Conservation (phyloP, 176 grass and related monocot genomes). For the Oryza brachyantha region DNA sequence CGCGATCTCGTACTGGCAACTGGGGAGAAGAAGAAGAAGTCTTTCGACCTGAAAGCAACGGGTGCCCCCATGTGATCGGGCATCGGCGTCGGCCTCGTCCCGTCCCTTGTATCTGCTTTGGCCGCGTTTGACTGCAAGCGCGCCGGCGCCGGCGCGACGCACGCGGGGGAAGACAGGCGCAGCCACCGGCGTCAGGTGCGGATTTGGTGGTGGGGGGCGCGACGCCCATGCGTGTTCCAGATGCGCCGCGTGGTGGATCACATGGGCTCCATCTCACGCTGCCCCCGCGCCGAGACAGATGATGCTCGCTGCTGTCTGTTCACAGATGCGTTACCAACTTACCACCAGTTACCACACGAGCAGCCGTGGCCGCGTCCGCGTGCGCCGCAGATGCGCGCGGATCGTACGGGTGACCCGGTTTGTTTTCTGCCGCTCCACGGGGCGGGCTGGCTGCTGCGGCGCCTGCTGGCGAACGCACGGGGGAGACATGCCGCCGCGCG, state of each 20-base stretch:
- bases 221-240: too few species aligned
- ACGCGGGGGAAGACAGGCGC: background rate
- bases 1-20: background rate
- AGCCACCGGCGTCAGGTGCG: slow-evolving; percentile 30
- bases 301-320: too few species aligned
- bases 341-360: too few species aligned
- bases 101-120: background rate
- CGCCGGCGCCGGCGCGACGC: background rate
- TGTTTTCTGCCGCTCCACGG: background rate
- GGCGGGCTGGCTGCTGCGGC: background rate
- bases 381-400: background rate
- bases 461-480: background rate
- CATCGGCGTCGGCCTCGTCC: too few species aligned
- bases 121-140: background rate
- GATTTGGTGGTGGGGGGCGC: too few species aligned
- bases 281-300: background rate
- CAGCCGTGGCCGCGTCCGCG: background rate
- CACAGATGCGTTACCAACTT: too few species aligned
- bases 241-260: slow-evolving; percentile 10
- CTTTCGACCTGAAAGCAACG: background rate
- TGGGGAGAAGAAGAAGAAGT: background rate
- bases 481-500: background rate
- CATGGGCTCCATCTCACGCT: slow-evolving; percentile 13
- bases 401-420: background rate
- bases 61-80: background rate